Base-by-base conservation (phyloP, 805 yeast species). In the Candida maesae region DNA sequence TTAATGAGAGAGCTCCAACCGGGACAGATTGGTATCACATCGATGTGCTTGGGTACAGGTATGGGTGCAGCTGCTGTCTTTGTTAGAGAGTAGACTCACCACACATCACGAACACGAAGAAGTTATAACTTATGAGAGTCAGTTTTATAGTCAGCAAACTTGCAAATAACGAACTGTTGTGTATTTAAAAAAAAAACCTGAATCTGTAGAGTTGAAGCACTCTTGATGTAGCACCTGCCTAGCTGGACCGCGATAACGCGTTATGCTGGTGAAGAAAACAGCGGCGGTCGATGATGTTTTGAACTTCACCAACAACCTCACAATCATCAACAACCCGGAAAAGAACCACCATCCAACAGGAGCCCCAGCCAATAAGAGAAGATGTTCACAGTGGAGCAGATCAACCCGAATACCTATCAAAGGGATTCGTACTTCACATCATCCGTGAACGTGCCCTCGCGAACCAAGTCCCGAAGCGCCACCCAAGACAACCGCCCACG, bases 21-120 rank as follows among this genome's bases (percentile, higher is more conserved):
- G 20, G 95, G 91, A 46, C 80, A 89, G 68, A 67, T 89, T 50
- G 98, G 98, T 51, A 81, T 91, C 39, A 85, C 95, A 11, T 84
- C 95, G 49, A 91, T 91, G 98, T 91, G 98, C 71, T 81, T 91
- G 51, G 98, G 98, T 57, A 88, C 97, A 26, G 98, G 98, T 55
- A 91, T 90, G 95, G 98, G 98, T 51, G 96, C 97, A 25, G 98
- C 98, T 35, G 84, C 91, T 12, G 71, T 90, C 33, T 74, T 91
- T 54, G 74, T 87, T 33, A 83, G 75, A 56, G 98, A 91, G 70
- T 88, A 72, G 36, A 13, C 5, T 11, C 8, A 26, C 13, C 13
- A 9, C 8, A 6, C 7, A 14, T n/a, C 13, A n/a, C 6, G 29
- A n/a, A n/a, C n/a, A n/a, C n/a, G n/a, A n/a, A n/a, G n/a, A n/a